phyloP scores from a whole-genome alignment of 345 rosid genomes.

The Sonneratia alba region DNA sequence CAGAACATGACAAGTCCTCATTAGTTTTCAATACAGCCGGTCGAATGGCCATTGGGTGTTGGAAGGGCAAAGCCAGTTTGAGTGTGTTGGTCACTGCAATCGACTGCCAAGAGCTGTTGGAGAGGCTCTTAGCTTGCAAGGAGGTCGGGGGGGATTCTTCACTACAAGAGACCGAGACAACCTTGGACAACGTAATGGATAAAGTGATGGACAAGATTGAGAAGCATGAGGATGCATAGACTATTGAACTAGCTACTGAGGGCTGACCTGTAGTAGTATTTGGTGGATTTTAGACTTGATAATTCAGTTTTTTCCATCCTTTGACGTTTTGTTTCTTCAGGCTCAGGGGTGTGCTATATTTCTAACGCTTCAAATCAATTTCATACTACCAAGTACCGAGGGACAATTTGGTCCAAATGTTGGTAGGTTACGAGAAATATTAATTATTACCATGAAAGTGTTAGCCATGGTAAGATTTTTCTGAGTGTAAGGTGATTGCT shows the following conservation, averaged over 20 bases:
- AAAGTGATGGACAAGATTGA: conserved; percentile 9
- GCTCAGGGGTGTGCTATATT: no score
- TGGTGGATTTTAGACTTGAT: no score
- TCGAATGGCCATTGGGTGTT: conserved; percentile 81
- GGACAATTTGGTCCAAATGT: no score
- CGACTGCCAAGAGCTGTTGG: conserved; percentile 71
- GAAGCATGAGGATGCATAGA: background rate
- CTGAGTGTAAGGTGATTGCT: background rate
- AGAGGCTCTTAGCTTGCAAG: conserved; percentile 46
- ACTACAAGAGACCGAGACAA: conserved; percentile 15
- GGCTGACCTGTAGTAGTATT: background rate
- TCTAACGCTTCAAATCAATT: no score
- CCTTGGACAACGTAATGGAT: conserved; percentile 2
- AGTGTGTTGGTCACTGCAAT: conserved; percentile 79
- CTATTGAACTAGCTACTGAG: background rate
- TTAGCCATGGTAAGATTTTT: no score
- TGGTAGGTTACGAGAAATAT: no score
- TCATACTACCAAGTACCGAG: no score
- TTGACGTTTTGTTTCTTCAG: no score
- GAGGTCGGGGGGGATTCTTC: conserved; percentile 20
- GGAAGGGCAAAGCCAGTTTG: conserved; percentile 76
- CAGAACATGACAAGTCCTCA: background rate
- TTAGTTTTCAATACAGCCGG: conserved; percentile 7
- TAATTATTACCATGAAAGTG: no score
- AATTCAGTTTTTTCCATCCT: no score